Evolutionary conservation across 2,329 filamentous ascomycete species (phyloP), one percentile per base, ranked within the genome.

Genomic region (Ascocoryne sarcoides): DNA sequence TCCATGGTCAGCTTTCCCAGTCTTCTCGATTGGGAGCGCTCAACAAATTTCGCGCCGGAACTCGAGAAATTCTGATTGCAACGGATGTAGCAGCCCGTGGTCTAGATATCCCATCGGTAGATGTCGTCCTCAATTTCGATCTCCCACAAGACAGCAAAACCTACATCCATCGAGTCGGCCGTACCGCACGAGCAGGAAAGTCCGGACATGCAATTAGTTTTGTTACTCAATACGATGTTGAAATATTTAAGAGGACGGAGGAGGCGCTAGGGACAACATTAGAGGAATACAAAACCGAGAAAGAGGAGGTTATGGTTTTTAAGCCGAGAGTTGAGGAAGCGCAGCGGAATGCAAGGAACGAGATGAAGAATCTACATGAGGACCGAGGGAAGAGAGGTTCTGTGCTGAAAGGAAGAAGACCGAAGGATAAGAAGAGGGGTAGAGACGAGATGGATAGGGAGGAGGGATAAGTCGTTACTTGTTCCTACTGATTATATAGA

Each of bases 71-170:
- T 29, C 75, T 98, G 3, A 84, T 95, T 3, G 88, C 88, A 9
- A 95, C 89, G 0, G 89, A 95, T 60, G 86, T 95, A n/a, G 89
- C 89, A 1, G 85, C 89, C 1, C 80, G 89, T 60, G 90, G 89
- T 70, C 71, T 95, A 5, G 89, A 95, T 67, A 94, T 95, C 34
- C 88, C 88, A 10, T 82, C 78, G n/a, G 88, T 95, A 10, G 87
- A 94, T 50, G 66, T 90, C 0, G 85, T 95, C 2, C 62, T 95
- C 50, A 95, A 95, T 64, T 84, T 81, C 50, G 88, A 95, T 55
- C 65, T 95, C 2, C 86, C 88, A 0, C 75, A 79, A 19, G 86
- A 93, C 62, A 84, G 77, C 53, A 93, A 94, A 64, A 95, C 88
- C 0, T 94, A 94, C 54, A 83, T 95, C 21, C 88, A 95, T 62